A percentile compares a stretch with the other conserved stretches of the same genome.
Conservation (phyloP, 768 basidiomycete genomes). For the Agaricus subrufescens region DNA sequence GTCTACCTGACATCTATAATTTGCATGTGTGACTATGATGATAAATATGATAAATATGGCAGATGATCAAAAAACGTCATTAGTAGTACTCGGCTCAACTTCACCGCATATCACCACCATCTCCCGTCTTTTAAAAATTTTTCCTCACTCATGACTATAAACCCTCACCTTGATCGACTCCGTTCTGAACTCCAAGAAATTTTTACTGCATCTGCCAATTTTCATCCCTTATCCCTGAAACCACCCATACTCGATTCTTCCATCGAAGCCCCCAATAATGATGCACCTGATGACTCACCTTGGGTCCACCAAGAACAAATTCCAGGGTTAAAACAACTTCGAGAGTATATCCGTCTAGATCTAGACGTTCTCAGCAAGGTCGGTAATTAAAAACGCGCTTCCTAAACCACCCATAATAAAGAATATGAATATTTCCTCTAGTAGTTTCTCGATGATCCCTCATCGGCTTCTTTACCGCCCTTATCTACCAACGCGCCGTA, state of each 20-base stretch:
- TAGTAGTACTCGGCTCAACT: no score
- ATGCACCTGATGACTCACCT: slow-evolving; percentile 32
- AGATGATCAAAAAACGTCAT: no score
- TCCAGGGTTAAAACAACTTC: slow-evolving; percentile 42
- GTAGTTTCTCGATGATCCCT: slow-evolving; percentile 60
- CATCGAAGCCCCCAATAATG: slow-evolving; percentile 25
- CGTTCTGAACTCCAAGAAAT: slow-evolving; percentile 26
- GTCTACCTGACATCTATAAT: no score
- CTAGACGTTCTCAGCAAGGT: slow-evolving; percentile 43
- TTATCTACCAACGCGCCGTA: slow-evolving; percentile 79
- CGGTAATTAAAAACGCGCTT: slow-evolving; percentile 7
- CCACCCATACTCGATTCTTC: slow-evolving; percentile 47
- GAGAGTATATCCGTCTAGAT: slow-evolving; percentile 40
- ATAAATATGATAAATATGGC: neutral
- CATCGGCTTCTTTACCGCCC: slow-evolving; percentile 39
- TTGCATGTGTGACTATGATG: no score
- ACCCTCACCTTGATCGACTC: slow-evolving; percentile 24
- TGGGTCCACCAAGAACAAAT: slow-evolving; percentile 39
- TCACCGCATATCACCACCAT: neutral
- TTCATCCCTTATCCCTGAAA: slow-evolving; percentile 29
- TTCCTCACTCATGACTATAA: neutral
- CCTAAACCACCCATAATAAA: slow-evolving; percentile 2
- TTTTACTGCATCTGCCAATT: slow-evolving; percentile 30
- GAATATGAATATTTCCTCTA: slow-evolving; percentile 21
- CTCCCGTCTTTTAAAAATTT: neutral